Conservation (phyloP, 495 filamentous ascomycete species). For the Filosporella fistucella region DNA sequence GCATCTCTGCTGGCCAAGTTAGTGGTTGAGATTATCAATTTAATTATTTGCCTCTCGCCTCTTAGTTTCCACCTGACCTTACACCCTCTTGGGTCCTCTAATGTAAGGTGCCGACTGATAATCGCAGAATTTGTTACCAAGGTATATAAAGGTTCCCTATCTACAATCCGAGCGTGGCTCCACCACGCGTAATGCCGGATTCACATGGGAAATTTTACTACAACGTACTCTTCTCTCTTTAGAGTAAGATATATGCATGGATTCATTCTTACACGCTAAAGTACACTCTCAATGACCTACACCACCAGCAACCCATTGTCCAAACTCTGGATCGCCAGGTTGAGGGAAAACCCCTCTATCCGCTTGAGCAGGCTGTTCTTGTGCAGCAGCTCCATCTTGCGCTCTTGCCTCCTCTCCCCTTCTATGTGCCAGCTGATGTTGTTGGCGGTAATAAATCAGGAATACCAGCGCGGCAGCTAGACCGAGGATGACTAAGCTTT, state of each 20-base stretch:
- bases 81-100: too few species aligned
- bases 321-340: conserved; percentile 67
- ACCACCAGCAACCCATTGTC: conserved; percentile 70
- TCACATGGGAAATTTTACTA: too few species aligned
- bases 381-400: conserved; percentile 27
- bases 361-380: conserved; percentile 29
- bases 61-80: too few species aligned
- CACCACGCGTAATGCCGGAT: too few species aligned
- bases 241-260: neutral
- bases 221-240: too few species aligned
- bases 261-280: conserved; percentile 19
- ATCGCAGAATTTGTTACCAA: too few species aligned
- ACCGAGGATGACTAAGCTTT: conserved; percentile 78
- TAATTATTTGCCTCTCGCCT: too few species aligned
- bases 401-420: conserved; percentile 28
- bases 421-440: conserved; percentile 52
- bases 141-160: neutral
- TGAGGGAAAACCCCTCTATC: conserved; percentile 68
- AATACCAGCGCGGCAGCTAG: conserved; percentile 70
- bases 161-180: neutral
- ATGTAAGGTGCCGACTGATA: too few species aligned
- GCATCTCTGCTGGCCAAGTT: too few species aligned
- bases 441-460: conserved; percentile 78
- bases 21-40: too few species aligned
- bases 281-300: conserved; percentile 58